Base-by-base conservation (phyloP, 495 filamentous ascomycete species). In the Podospora didyma region DNA sequence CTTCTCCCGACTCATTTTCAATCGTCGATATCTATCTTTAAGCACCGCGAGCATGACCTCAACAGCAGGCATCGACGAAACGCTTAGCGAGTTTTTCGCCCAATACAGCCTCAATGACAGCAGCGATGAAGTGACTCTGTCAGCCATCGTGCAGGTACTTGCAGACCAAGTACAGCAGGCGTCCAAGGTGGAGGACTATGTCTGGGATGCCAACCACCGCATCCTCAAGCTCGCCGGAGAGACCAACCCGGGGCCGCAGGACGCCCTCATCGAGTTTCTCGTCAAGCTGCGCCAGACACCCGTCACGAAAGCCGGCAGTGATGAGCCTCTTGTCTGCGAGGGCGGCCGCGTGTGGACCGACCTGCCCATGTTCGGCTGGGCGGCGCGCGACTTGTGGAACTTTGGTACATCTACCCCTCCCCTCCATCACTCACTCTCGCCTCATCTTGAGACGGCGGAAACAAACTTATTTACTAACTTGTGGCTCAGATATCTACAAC, bases 381-480 rank as follows among this genome's bases (percentile, higher is more conserved):
- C 46, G 0, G 46, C 31, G 22, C 46, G 62, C 22, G 59, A 64
- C 6, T 4, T 4, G 12, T 57, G 35, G 22, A 64, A 64, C 26
- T 62, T 59, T 35, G 57, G 67, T 66, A 34, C 24, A 57, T 59
- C 6, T n/a, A 23, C 12, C 12, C 34, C 6, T 34, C 12, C 12
- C 34, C 6, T 21, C n/a, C 19, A 0, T 14, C 19, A 7, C 17
- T 47, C 28, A 12, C 16, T 17, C 47, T 16, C 21, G 14, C 45
- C 12, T 12, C 41, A 9, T 41, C 26, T 31, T 9, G 26, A 31
- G 26, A 31, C 3, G 9, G 26, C 3, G 26, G 9, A 9, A 31
- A 4, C 26, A 4, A 9, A 9, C 3, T 31, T 31, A 31, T 9
- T 31, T 31, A 4, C 26, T 31, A 9, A 31, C 26, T 4, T 31